Evolutionary conservation across 371 early-diverging fungal species (phyloP).

Genomic region (Mucor ambiguus): DNA sequence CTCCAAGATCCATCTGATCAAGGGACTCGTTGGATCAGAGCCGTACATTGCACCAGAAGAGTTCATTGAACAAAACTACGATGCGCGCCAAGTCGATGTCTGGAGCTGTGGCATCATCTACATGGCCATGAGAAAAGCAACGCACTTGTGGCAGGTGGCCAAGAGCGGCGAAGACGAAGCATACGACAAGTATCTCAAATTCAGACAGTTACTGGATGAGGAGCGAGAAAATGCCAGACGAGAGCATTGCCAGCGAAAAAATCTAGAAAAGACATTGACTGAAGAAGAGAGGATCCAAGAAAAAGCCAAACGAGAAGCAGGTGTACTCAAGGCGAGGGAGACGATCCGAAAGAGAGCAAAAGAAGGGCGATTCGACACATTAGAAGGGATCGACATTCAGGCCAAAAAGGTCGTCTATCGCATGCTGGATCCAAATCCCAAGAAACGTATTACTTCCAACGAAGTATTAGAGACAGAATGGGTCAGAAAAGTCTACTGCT

Average conservation of each 20-base stretch:
- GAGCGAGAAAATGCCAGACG: conserved; percentile 35
- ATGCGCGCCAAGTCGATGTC: conserved; percentile 50
- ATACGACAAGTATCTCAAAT: conserved; percentile 41
- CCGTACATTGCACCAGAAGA: conserved; percentile 63
- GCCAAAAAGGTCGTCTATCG: conserved; percentile 53
- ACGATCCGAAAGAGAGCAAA: conserved; percentile 36
- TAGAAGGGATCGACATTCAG: conserved; percentile 50
- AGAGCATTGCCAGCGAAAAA: conserved; percentile 17
- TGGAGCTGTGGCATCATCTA: conserved; percentile 58
- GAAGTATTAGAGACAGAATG: conserved; percentile 59
- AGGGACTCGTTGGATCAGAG: conserved; percentile 53
- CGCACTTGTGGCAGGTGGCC: conserved; percentile 51
- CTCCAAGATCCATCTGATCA: conserved; percentile 21
- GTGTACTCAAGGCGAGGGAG: conserved; percentile 39
- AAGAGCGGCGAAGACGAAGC: conserved; percentile 38
- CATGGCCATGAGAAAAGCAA: conserved; percentile 44
- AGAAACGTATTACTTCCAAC: conserved; percentile 52
- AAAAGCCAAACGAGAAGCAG: conserved; percentile 20
- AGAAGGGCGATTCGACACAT: conserved; percentile 40
- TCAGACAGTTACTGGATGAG: conserved; percentile 42
- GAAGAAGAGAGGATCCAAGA: conserved; percentile 21
- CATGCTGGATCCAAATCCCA: conserved; percentile 66
- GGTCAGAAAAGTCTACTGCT: conserved; percentile 45
- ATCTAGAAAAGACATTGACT: conserved; percentile 15
- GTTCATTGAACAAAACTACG: conserved; percentile 40